Base-by-base conservation (phyloP, 345 rosid genomes). In the Lepidium sativum region DNA sequence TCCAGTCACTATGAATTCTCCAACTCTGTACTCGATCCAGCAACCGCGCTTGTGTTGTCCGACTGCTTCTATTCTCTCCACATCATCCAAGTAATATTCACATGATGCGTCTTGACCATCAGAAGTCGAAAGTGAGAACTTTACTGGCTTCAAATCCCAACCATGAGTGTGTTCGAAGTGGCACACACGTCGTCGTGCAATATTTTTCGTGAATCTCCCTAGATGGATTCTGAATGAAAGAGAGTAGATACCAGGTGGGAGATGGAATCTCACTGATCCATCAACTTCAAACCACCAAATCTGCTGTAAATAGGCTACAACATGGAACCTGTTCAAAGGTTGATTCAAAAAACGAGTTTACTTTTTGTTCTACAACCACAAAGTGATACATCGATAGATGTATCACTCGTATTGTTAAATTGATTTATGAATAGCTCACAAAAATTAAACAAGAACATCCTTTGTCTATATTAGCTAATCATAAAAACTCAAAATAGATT, bases 241-340 rank as follows among this genome's bases (percentile, higher is more conserved):
- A 18, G 94, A 84, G 78, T 89, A 92, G 16, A 80, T 41, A 76
- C 86, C 97, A 58, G 96, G 81, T 18, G 96, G 97, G 48, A 92
- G 80, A 71, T 89, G 89, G 75, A 87, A 89, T 73, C 75, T 92
- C 37, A 89, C 86, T 33, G 68, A 69, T 67, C 97, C 98, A 55
- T 87, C 96, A 9, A 84, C 96, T 81, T 89, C 94, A 70, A 91
- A 91, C 98, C 96, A 91, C 96, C 98, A 88, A 69, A 88, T 83
- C 80, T 88, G 96, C 75, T 83, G 96, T 71, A 88, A 77, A 78
- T 86, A 87, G 31, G 98, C 96, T 76, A 92, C 84, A 54, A 71
- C 79, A 27, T 80, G 85, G 75, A 91, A 86, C 78, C 98, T 91
- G 84, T 61, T 64, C 69, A 60, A 50, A 23, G 18, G 0, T 15